Conservation (phyloP, 371 early-diverging fungal genomes). For the Circinella minor region DNA sequence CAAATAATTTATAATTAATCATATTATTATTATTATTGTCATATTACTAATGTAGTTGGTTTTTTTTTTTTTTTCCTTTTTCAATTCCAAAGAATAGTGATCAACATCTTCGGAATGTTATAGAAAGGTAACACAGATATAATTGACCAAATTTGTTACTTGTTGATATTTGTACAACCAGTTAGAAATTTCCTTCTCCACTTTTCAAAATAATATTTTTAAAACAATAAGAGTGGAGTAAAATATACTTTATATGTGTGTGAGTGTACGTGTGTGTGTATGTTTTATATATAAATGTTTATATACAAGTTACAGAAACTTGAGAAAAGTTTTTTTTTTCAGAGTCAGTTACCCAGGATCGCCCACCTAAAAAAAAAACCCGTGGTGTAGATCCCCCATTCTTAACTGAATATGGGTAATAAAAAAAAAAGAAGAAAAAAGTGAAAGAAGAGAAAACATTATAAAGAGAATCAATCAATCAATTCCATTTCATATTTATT, state of each 20-base stretch:
- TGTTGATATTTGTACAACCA: constrained; percentile 3
- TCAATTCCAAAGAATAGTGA: not conserved
- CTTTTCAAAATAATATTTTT: not conserved
- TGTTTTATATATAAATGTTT: not conserved
- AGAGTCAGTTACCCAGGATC: constrained; percentile 9
- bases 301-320: not conserved
- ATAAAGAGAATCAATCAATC: not conserved
- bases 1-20: too few relatives aligned
- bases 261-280: too few relatives aligned
- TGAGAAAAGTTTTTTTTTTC: not conserved
- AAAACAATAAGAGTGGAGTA: not conserved
- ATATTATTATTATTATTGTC: too few relatives aligned
- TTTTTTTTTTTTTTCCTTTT: not conserved
- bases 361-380: not conserved
- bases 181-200: not conserved
- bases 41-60: too few relatives aligned
- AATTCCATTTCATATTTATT: not conserved
- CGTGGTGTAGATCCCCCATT: not conserved
- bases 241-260: too few relatives aligned
- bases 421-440: not conserved
- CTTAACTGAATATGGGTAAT: not conserved
- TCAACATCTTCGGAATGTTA: not conserved
- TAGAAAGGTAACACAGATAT: not conserved
- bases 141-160: constrained; percentile 4
- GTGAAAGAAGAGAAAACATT: not conserved